These are phyloP conservation scores for Saccharomycopsis babjevae DNA, from an alignment of 805 yeast genomes.

Conservation along the genomic window DNA sequence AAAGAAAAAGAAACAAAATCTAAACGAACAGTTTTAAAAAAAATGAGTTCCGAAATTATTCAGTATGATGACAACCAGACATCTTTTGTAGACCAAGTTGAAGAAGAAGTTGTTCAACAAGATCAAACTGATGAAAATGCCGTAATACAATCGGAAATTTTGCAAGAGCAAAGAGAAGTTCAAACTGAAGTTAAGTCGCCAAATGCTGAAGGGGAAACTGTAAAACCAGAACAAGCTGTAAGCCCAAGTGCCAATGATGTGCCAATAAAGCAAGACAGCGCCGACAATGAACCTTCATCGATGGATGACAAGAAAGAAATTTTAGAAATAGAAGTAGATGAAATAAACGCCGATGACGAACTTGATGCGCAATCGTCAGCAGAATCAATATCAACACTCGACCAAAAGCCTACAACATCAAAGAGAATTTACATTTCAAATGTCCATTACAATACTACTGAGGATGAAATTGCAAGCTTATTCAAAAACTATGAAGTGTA, in stretches of 20 bases:
- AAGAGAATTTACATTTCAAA: constrained; percentile 51
- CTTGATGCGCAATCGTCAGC: neutral
- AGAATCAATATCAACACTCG: neutral
- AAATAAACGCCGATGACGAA: neutral
- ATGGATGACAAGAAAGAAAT: neutral
- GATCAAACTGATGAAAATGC: neutral
- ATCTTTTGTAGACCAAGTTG: neutral
- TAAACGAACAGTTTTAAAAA: neutral
- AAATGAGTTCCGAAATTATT: neutral
- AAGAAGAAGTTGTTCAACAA: neutral
- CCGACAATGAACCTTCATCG: neutral
- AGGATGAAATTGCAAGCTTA: constrained; percentile 42
- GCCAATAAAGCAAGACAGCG: too few species aligned
- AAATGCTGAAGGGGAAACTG: neutral
- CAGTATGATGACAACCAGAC: neutral
- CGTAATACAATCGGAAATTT: neutral
- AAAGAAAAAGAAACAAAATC: neutral
- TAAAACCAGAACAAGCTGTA: neutral
- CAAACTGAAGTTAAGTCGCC: neutral
- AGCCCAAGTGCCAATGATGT: too few species aligned
- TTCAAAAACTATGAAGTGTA: constrained; percentile 39
- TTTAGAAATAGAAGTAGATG: neutral
- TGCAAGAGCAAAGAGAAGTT: neutral
- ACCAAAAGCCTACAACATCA: constrained; percentile 1
- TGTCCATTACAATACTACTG: constrained; percentile 51